Evolutionary conservation across 1,284 basidiomycete genomes (phyloP).

Genomic region (Rhodotorula glutinis): DNA sequence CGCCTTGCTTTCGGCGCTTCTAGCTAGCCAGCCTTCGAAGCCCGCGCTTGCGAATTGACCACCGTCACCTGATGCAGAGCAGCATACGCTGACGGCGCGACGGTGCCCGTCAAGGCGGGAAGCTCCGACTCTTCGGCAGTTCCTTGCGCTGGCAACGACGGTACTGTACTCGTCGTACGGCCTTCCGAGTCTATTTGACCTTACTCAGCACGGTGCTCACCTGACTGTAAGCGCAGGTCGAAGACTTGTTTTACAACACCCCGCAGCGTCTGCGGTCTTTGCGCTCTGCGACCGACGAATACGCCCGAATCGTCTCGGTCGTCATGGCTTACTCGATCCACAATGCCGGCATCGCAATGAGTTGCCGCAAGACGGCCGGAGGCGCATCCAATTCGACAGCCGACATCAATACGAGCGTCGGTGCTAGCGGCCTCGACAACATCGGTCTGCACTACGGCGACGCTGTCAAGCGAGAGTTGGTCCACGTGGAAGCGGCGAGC

Average conservation of each 20-base stretch:
- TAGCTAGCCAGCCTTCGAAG: too few relatives aligned
- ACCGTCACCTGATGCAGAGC: slow-evolving; percentile 69
- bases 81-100: slow-evolving; percentile 68
- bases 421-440: slow-evolving; percentile 64
- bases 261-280: slow-evolving; percentile 83
- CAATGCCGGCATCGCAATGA: slow-evolving; percentile 80
- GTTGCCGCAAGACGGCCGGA: slow-evolving; percentile 75
- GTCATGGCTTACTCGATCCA: slow-evolving; percentile 93
- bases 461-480: slow-evolving; percentile 73
- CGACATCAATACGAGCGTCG: slow-evolving; percentile 77
- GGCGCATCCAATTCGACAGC: slow-evolving; percentile 61
- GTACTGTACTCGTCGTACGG: slow-evolving; percentile 79
- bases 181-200: too few relatives aligned
- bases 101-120: slow-evolving; percentile 67
- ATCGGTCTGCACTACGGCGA: slow-evolving; percentile 82
- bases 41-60: too few relatives aligned
- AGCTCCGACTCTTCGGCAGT: slow-evolving; percentile 66
- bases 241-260: slow-evolving; percentile 94
- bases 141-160: slow-evolving; percentile 89
- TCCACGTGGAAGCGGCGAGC: slow-evolving; percentile 53
- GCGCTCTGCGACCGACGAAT: slow-evolving; percentile 84
- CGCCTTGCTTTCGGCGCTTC: background rate
- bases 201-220: background rate
- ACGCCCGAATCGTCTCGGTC: slow-evolving; percentile 84
- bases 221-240: slow-evolving; percentile 59